phyloP scores from a whole-genome alignment of 805 yeast genomes.

The Komagataella kurtzmanii region DNA sequence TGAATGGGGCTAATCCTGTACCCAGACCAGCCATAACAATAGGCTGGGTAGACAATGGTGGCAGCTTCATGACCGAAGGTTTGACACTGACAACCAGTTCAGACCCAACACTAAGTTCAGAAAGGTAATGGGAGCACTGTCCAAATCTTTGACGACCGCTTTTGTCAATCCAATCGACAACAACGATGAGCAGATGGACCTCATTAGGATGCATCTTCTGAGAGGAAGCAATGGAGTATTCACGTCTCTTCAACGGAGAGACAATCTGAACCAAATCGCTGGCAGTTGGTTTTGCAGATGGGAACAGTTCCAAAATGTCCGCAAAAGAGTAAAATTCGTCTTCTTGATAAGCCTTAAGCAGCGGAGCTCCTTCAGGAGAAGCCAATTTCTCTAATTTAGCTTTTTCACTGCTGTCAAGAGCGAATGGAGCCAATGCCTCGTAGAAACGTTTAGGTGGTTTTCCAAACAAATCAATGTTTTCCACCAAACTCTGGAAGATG shows the following conservation, averaged over 20 bases:
- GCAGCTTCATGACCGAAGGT: constrained; percentile 94
- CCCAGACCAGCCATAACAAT: constrained; percentile 96
- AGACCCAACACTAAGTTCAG: constrained; percentile 66
- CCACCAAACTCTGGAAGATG: constrained; percentile 65
- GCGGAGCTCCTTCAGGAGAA: constrained; percentile 71
- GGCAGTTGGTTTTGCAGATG: constrained; percentile 68
- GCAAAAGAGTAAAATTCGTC: constrained; percentile 70
- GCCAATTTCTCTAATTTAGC: constrained; percentile 48
- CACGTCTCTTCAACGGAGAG: constrained; percentile 89
- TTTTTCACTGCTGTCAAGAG: constrained; percentile 57
- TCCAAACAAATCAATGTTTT: constrained; percentile 80
- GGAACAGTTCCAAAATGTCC: constrained; percentile 69
- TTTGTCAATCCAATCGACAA: constrained; percentile 89
- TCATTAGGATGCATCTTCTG: constrained; percentile 87
- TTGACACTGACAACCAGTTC: constrained; percentile 90
- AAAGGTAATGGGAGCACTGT: constrained; percentile 84
- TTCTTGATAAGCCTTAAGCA: constrained; percentile 74
- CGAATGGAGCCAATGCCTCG: constrained; percentile 65
- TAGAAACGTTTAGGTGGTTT: constrained; percentile 93
- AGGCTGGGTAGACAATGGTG: constrained; percentile 77
- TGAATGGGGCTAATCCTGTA: constrained; percentile 96
- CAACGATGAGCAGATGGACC: constrained; percentile 84
- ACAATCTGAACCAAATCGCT: constrained; percentile 59
- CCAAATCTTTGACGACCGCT: constrained; percentile 82
- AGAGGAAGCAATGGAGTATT: constrained; percentile 94